Base-by-base conservation (phyloP, 1,284 basidiomycete species). In the Cutaneotrichosporon sp. region DNA sequence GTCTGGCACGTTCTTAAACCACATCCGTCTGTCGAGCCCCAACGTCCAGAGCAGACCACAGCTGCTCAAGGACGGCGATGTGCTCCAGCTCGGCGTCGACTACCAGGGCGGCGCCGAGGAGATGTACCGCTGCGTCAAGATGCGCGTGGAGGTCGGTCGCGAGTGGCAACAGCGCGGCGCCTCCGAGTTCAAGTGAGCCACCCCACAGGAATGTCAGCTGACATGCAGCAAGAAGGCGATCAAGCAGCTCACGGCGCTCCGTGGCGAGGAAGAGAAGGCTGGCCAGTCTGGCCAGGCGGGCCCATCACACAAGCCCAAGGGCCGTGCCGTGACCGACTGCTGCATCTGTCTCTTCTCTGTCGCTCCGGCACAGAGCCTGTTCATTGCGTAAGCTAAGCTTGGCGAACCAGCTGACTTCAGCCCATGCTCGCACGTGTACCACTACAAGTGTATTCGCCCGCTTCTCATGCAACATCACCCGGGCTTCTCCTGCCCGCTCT, bases 81-180 rank as follows among this genome's bases (percentile, higher is more conserved):
- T 98, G 18, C 81, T 99, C 8, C 95, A 99, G 80, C 86, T 98
- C 1, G 95, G 95, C 1, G 94, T 99, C 33, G 97, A 99, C 77
- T 99, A 97, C 79, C 95, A 98, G 79, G 95, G 95, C 29, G 97
- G 95, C 0, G 87, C 91, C 5, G 95, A 99, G 81, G 95, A 98
- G 79, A 93, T 97, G 64, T 99, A 97, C 80, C 91, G 97, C 80
- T 94, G 91, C 67, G 93, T 99, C 66, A 98, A 97, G 85, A 97
- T 99, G 79, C 86, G 92, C 64, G 85, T 99, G 59, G 95, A 99
- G 81, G 69, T 85, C 22, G 83, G 92, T 0, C 82, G 92, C 61
- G 92, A 93, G 73, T 97, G 93, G 92, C 93, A 97, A 76, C 93
- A 97, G 76, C 82, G 88, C 1, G 86, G 83, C 2, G 87, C 88